These are phyloP conservation scores for Hirsutella rhossiliensis DNA, from an alignment of 2,329 filamentous ascomycete species.

Conservation along the genomic window DNA sequence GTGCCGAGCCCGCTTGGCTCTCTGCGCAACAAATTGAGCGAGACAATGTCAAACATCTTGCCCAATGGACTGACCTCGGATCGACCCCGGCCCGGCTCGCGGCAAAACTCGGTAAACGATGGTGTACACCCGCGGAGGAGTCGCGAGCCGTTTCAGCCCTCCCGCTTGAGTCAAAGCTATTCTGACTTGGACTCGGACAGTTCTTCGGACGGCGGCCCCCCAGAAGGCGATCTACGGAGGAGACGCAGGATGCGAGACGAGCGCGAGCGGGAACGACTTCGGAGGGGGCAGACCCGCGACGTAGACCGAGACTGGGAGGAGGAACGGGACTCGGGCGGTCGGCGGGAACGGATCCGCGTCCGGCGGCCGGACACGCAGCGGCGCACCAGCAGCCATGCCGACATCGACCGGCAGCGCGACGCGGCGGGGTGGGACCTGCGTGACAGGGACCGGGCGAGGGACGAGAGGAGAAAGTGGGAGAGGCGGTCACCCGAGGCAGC, in stretches of 20 bases:
- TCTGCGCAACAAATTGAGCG: slow-evolving; percentile 30
- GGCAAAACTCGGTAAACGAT: slow-evolving; percentile 19
- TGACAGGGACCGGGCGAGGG: slow-evolving; percentile 18
- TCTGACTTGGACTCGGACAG: slow-evolving; percentile 27
- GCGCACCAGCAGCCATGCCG: slow-evolving; percentile 37
- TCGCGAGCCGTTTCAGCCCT: slow-evolving; percentile 27
- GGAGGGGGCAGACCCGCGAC: slow-evolving; percentile 20
- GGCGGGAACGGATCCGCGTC: slow-evolving; percentile 21
- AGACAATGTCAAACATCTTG: slow-evolving; percentile 31
- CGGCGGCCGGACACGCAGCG: slow-evolving; percentile 28
- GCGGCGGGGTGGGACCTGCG: slow-evolving; percentile 19
- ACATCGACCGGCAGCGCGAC: slow-evolving; percentile 30
- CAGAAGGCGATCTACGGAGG: slow-evolving; percentile 19
- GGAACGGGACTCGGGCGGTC: slow-evolving; percentile 16
- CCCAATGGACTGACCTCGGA: slow-evolving; percentile 23
- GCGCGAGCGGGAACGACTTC: slow-evolving; percentile 15
- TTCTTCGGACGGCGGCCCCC: slow-evolving; percentile 20
- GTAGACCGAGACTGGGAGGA: slow-evolving; percentile 18
- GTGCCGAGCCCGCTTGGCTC: slow-evolving; percentile 23
- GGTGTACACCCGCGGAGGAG: slow-evolving; percentile 21
- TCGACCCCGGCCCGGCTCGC: slow-evolving; percentile 22
- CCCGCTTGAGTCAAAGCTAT: slow-evolving; percentile 27
- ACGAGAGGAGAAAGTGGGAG: slow-evolving; percentile 23
- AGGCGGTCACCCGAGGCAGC: slow-evolving; percentile 21
- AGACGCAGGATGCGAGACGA: slow-evolving; percentile 11